Conservation (phyloP, 2,329 filamentous ascomycete species). For the Talaromyces sp. region DNA sequence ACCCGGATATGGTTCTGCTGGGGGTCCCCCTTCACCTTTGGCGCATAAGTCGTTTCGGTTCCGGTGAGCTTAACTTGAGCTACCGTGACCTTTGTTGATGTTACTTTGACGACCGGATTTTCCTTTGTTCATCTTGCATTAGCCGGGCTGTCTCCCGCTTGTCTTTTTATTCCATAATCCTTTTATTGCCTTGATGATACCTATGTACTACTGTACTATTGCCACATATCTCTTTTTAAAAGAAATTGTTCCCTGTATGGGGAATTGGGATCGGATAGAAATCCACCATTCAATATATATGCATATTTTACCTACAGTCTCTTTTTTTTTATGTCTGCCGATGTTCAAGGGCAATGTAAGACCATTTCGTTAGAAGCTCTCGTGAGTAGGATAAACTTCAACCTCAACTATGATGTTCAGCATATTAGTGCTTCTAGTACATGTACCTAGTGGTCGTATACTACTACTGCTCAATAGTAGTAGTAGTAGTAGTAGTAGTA, state of each 20-base stretch:
- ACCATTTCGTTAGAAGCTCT: no score
- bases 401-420: no score
- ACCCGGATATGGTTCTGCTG: conserved; percentile 34
- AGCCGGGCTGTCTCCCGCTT: conserved; percentile 18
- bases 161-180: conserved; percentile 4
- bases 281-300: no score
- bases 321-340: no score
- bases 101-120: conserved; percentile 17
- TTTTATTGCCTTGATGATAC: conserved; percentile 16
- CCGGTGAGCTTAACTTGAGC: conserved; percentile 28
- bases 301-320: not conserved
- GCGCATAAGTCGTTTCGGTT: conserved; percentile 47
- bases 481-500: no score
- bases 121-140: conserved; percentile 24
- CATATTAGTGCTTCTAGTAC: no score
- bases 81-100: not conserved
- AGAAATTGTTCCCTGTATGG: no score
- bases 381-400: no score
- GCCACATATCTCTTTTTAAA: conserved; percentile 1
- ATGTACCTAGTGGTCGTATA: no score
- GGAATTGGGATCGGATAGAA: no score
- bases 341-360: no score
- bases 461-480: no score
- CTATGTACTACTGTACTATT: conserved; percentile 16
- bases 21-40: conserved; percentile 43